A percentile compares a stretch with the other conserved stretches of the same genome.
Conservation (phyloP, 441 rosid genomes). For the Erodium moschatum region DNA sequence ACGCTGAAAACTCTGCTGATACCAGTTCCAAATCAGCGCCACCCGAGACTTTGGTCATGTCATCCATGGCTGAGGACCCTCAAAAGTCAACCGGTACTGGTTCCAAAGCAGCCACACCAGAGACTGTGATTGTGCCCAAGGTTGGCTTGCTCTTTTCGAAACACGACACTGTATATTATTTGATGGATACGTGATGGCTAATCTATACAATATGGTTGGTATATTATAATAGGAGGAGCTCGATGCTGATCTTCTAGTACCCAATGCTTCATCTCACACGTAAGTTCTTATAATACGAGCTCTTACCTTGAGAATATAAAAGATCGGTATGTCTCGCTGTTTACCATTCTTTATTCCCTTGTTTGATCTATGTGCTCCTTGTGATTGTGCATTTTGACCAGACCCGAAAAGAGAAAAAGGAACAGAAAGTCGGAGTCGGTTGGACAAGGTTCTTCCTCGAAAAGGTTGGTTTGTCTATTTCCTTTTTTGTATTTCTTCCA, state of each 20-base stretch:
- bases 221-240: not conserved
- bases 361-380: not conserved
- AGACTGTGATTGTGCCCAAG: not conserved
- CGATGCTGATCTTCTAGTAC: not conserved
- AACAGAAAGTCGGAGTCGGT: conserved; percentile 14
- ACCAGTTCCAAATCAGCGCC: not conserved
- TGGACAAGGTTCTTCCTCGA: conserved; percentile 10
- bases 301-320: not conserved
- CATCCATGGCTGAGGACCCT: not conserved
- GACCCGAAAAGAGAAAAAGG: conserved; percentile 15
- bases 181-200: not conserved
- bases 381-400: conserved; percentile 19
- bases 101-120: not conserved
- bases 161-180: not conserved
- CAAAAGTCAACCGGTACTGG: not conserved
- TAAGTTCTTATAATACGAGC: not conserved
- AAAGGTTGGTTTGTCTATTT: not conserved
- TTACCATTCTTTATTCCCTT: not conserved
- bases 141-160: not conserved
- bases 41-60: not conserved
- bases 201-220: not conserved
- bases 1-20: not conserved
- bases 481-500: too few relatives aligned
- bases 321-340: not conserved
- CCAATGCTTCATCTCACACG: not conserved